Conservation (phyloP, 208 protist genomes). For the Leishmania major region DNA sequence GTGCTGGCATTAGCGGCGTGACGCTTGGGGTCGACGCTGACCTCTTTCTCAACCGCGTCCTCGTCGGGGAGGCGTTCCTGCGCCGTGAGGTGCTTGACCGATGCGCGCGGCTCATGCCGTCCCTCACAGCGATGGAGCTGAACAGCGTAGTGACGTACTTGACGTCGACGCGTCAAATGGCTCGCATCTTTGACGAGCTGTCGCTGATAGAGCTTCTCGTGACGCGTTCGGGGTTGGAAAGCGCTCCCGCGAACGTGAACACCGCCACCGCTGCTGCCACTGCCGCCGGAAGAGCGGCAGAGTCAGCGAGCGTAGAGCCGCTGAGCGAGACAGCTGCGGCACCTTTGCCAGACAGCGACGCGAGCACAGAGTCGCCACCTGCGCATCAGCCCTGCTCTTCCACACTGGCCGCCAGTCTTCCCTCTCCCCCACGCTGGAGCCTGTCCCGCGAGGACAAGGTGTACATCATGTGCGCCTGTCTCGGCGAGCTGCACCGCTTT, state of each 20-base stretch:
- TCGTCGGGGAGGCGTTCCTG: constrained; percentile 54
- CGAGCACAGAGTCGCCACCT: background rate
- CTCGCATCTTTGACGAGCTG: constrained; percentile 63
- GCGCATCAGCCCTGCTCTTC: background rate
- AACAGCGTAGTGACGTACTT: constrained; percentile 52
- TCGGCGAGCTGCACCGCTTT: constrained; percentile 76
- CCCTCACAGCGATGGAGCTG: constrained; percentile 36
- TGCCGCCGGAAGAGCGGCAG: background rate
- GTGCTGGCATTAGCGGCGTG: background rate
- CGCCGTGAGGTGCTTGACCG: constrained; percentile 66
- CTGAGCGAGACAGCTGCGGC: background rate
- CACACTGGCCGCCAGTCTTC: background rate
- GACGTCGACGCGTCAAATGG: constrained; percentile 51
- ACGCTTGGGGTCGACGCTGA: constrained; percentile 28
- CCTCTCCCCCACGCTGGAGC: constrained; percentile 1
- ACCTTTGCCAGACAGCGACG: constrained; percentile 1
- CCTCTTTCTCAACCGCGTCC: constrained; percentile 47
- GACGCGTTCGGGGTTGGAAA: constrained; percentile 9
- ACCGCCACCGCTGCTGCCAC: background rate
- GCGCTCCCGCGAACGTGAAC: background rate
- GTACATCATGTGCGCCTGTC: constrained; percentile 52
- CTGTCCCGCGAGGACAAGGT: constrained; percentile 56
- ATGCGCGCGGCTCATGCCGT: constrained; percentile 63
- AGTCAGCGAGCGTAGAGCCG: background rate
- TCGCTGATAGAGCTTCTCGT: constrained; percentile 33